Percentiles rank a stretch among this genome's conserved stretches.
Evolutionary conservation across 768 basidiomycete genomes (phyloP).

Genomic region (Boletus sensibilis): DNA sequence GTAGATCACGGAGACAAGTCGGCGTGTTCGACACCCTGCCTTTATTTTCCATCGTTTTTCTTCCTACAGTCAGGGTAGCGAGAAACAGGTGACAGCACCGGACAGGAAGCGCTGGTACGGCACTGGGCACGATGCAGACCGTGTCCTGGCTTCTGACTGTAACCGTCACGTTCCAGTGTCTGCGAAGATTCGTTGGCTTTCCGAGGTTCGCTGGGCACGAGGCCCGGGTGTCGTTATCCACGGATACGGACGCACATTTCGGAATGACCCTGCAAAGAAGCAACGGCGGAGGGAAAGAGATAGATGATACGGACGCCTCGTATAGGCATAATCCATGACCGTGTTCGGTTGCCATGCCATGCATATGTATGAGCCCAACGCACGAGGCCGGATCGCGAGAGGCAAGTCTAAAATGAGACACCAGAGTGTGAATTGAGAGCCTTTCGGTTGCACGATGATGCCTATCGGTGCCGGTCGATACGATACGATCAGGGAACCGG

Average conservation of each 20-base stretch:
- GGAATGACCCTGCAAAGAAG: constrained; percentile 8
- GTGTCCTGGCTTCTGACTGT: not conserved
- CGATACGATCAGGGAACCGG: not conserved
- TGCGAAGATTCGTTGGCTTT: not conserved
- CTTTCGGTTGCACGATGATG: no score
- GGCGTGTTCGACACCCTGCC: not conserved
- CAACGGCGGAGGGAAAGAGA: not conserved
- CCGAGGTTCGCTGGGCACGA: constrained; percentile 6
- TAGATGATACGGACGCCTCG: not conserved
- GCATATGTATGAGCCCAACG: not conserved
- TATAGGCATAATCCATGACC: not conserved
- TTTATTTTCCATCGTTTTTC: not conserved
- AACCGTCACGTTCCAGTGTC: not conserved
- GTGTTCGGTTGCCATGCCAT: not conserved
- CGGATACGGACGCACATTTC: not conserved
- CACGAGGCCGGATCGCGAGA: no score
- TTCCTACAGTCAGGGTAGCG: constrained; percentile 6
- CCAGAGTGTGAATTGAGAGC: no score
- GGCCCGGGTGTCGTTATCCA: constrained; percentile 1
- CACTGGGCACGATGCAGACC: not conserved
- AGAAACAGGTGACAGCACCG: not conserved
- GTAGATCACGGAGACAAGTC: not conserved
- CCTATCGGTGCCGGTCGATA: constrained; percentile 1
- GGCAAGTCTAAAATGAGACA: no score
- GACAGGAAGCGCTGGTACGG: not conserved